Evolutionary conservation across 331 rosid genomes (phyloP).

Genomic region (Malus hybrid): DNA sequence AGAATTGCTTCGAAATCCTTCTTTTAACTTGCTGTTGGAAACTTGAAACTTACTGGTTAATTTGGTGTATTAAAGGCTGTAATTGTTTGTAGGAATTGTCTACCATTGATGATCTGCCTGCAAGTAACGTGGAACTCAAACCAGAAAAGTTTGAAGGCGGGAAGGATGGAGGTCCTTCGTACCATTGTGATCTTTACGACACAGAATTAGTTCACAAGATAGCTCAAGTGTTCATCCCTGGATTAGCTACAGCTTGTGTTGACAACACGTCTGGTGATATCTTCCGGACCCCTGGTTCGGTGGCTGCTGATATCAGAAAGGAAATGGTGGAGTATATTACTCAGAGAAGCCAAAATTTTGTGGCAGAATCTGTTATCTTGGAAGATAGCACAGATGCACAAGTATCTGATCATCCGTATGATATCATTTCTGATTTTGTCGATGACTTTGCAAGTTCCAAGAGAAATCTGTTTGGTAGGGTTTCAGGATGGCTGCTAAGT

Average conservation of each 20-base stretch:
- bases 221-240: constrained; percentile 72
- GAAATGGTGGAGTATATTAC: constrained; percentile 66
- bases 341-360: constrained; percentile 60
- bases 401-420: constrained; percentile 56
- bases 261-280: constrained; percentile 69
- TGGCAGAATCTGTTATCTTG: constrained; percentile 59
- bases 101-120: constrained; percentile 39
- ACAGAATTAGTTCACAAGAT: constrained; percentile 57
- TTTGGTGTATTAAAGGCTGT: constrained; percentile 1
- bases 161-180: constrained; percentile 35
- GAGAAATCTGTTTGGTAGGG: constrained; percentile 63
- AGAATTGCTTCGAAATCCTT: background rate
- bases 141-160: constrained; percentile 55
- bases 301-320: constrained; percentile 65
- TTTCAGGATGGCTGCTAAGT: constrained; percentile 69
- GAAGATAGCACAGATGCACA: constrained; percentile 50
- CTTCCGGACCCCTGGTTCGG: constrained; percentile 57
- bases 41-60: background rate
- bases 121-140: constrained; percentile 36
- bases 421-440: constrained; percentile 60
- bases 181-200: constrained; percentile 60
- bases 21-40: background rate
- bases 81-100: constrained; percentile 36
- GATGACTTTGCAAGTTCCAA: constrained; percentile 62
- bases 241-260: constrained; percentile 70